These are phyloP conservation scores for Lodderomyces beijingensis DNA, from an alignment of 1,139 yeast genomes.

Conservation along the genomic window DNA sequence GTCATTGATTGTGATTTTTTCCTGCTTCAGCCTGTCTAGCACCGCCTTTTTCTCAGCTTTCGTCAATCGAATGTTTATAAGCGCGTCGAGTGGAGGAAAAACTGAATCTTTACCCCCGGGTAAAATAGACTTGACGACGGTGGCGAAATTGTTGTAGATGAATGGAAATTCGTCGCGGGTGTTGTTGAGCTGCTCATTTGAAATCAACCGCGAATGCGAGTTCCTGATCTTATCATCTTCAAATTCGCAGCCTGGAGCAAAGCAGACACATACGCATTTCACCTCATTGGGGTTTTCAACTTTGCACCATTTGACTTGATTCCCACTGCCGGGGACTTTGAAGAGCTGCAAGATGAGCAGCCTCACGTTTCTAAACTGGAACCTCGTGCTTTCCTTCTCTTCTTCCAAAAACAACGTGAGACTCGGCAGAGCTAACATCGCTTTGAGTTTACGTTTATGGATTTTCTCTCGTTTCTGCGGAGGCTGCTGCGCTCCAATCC, in stretches of 20 bases:
- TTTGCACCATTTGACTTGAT: conserved; percentile 30
- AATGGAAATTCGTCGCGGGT: conserved; percentile 16
- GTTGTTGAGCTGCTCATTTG: neutral
- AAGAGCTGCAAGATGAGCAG: conserved; percentile 48
- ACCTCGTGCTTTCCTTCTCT: conserved; percentile 12
- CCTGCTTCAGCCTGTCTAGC: conserved; percentile 26
- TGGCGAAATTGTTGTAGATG: conserved; percentile 34
- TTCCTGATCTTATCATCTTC: too few relatives aligned
- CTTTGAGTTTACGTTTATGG: conserved; percentile 32
- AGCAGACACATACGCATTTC: conserved; percentile 53
- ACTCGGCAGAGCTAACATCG: conserved; percentile 28
- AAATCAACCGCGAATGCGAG: neutral
- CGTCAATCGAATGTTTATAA: conserved; percentile 53
- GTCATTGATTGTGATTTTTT: conserved; percentile 49
- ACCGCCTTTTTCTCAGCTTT: conserved; percentile 46
- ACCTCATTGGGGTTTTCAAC: conserved; percentile 19
- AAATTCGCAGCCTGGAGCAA: conserved; percentile 61
- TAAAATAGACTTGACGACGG: conserved; percentile 40
- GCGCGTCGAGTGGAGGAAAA: conserved; percentile 51
- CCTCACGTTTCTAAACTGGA: conserved; percentile 43
- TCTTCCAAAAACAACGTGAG: conserved; percentile 16
- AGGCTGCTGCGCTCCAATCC: conserved; percentile 8
- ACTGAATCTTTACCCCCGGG: conserved; percentile 65
- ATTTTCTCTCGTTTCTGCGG: conserved; percentile 18
- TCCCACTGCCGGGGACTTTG: conserved; percentile 27